Evolutionary conservation across 1,139 yeast species (phyloP).

Genomic region (Barnettozyma hawaiiensis): DNA sequence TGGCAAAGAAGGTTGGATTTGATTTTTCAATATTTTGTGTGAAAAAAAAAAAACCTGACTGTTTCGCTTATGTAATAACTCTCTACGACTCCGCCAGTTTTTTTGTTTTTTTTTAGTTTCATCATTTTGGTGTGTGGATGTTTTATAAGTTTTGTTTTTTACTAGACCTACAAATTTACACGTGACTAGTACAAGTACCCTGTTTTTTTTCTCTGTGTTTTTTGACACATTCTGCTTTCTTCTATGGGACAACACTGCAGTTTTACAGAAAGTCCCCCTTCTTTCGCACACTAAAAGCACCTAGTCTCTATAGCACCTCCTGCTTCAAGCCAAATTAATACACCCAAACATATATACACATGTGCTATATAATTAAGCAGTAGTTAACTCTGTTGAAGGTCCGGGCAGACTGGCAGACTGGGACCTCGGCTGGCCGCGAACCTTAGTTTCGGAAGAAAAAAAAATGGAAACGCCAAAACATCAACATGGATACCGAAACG

Average conservation of each 20-base stretch:
- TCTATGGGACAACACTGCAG: no score
- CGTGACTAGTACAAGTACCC: neutral
- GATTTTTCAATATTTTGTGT: slow-evolving; percentile 8
- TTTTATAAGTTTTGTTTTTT: neutral
- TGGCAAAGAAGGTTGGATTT: slow-evolving; percentile 5
- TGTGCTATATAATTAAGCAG: no score
- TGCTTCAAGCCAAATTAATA: no score
- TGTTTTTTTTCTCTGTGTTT: no score
- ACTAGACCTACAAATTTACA: neutral
- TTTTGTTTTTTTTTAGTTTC: no score
- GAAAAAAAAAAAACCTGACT: slow-evolving; percentile 7
- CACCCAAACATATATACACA: no score
- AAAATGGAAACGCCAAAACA: neutral
- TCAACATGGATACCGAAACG: neutral
- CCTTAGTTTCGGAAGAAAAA: neutral
- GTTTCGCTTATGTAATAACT: slow-evolving; percentile 1
- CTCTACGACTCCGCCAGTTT: no score
- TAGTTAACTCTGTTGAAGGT: no score
- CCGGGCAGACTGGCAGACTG: no score
- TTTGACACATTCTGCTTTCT: neutral
- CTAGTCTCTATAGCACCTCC: no score
- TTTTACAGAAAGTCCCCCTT: neutral
- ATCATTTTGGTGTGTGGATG: slow-evolving; percentile 2
- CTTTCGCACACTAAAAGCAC: no score
- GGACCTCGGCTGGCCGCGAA: no score